Evolutionary conservation across 1,284 basidiomycete genomes (phyloP).

Genomic region (Boletus smithii): DNA sequence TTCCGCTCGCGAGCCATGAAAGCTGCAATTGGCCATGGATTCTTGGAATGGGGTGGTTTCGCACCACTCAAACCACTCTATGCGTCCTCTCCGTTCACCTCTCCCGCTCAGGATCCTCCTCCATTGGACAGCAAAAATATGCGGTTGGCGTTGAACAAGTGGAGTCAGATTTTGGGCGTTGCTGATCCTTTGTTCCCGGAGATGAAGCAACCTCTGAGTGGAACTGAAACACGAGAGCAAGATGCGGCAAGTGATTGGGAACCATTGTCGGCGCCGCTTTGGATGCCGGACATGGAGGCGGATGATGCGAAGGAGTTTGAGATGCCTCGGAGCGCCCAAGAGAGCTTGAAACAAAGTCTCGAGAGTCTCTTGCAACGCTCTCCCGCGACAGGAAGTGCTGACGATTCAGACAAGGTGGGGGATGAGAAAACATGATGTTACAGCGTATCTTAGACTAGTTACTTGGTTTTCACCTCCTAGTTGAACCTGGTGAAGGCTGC

Average conservation of each 20-base stretch:
- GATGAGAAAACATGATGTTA: background rate
- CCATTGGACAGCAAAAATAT: slow-evolving; percentile 26
- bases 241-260: slow-evolving; percentile 22
- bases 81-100: slow-evolving; percentile 27
- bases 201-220: slow-evolving; percentile 12
- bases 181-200: slow-evolving; percentile 34
- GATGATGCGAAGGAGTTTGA: slow-evolving; percentile 4
- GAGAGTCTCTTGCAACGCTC: slow-evolving; percentile 21
- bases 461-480: background rate
- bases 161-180: slow-evolving; percentile 34
- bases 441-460: slow-evolving; percentile 7
- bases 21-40: slow-evolving; percentile 30
- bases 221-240: slow-evolving; percentile 7
- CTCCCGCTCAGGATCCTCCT: slow-evolving; percentile 13
- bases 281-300: background rate
- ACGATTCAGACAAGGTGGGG: background rate
- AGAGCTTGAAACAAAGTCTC: slow-evolving; percentile 28
- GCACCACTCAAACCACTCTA: slow-evolving; percentile 29
- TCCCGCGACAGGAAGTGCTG: background rate
- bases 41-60: slow-evolving; percentile 34
- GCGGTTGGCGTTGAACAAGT: slow-evolving; percentile 33
- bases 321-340: slow-evolving; percentile 2
- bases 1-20: slow-evolving; percentile 30
- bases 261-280: slow-evolving; percentile 19
- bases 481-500: too few species aligned